Base-by-base conservation (phyloP, 257 asterid genomes). In the Thymus mandschuricus region DNA sequence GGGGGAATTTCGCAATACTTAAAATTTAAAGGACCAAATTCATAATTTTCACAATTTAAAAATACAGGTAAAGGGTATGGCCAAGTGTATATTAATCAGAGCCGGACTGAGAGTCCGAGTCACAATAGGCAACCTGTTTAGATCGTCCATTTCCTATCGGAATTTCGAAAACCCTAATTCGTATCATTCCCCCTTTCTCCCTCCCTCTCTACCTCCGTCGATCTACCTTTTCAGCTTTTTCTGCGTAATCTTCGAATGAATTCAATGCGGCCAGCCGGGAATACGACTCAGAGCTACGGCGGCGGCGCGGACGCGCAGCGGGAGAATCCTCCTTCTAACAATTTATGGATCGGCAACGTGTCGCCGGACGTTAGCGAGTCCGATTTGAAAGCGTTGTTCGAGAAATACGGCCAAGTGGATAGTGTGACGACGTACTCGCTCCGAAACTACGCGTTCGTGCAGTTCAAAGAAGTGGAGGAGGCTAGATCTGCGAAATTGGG, bases 261-360 rank as follows among this genome's bases (percentile, higher is more conserved):
- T 75, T 31, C 13, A 40, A 81, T 81, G 84, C 77, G 46, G 64
- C 55, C 79, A 33, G 63, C 28, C 31, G 75, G 40, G 45, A 51
- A 68, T 68, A 68, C 69, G 51, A 10, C 34, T 51, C 81, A 68
- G 61, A 35, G 58, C 78, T 63, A 60, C 69, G 85, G 54, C 66
- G 79, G 52, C 74, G 74, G 66, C 69, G 63, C 69, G 78, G 79
- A 66, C 56, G 77, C 50, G 31, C 76, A 64, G 60, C 76, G 78
- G 58, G 81, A 63, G 60, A 91, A 88, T 55, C 90, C 90, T 64
- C 90, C 96, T 54, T 86, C 99, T 48, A 89, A 87, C 54, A 94
- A 85, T 68, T 76, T 94, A 2, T 94, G 99, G 99, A 86, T 94
- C 57, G 99, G 99, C 0, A 94, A 89, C 73, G 78, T 94, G 52